Percentiles rank a stretch among this genome's conserved stretches.
These are phyloP conservation scores for Aureobasidium sp. DNA, from an alignment of 2,329 filamentous ascomycete species.

Conservation along the genomic window DNA sequence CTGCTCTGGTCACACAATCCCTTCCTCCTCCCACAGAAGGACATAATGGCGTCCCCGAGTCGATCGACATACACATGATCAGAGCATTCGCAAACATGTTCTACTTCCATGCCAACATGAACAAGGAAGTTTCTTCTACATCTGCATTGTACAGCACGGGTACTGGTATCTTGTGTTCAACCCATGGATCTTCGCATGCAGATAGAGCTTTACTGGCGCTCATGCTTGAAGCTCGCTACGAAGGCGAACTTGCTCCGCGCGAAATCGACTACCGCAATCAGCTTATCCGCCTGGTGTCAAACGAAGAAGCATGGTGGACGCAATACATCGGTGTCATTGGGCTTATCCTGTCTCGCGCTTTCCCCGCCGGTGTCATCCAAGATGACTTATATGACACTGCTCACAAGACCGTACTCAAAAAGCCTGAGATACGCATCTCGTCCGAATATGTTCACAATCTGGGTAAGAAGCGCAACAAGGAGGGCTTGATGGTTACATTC, in stretches of 20 bases:
- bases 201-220: slow-evolving; percentile 62
- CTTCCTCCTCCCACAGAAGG: slow-evolving; percentile 27
- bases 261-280: neutral
- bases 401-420: neutral
- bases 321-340: slow-evolving; percentile 53
- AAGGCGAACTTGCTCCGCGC: slow-evolving; percentile 43
- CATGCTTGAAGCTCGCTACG: slow-evolving; percentile 63
- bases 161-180: slow-evolving; percentile 54
- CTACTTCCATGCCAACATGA: slow-evolving; percentile 34
- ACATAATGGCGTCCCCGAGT: slow-evolving; percentile 21
- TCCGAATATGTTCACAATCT: slow-evolving; percentile 13
- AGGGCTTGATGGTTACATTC: slow-evolving; percentile 9
- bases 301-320: slow-evolving; percentile 47
- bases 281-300: neutral
- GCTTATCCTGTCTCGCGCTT: slow-evolving; percentile 47
- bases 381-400: neutral
- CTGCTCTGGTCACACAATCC: slow-evolving; percentile 38
- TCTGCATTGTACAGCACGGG: slow-evolving; percentile 64
- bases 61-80: slow-evolving; percentile 33
- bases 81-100: slow-evolving; percentile 50
- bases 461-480: slow-evolving; percentile 8
- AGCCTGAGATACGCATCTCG: slow-evolving; percentile 13
- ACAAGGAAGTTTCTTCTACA: slow-evolving; percentile 51
- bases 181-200: slow-evolving; percentile 64
- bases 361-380: slow-evolving; percentile 44